Base-by-base conservation (phyloP, 2,329 filamentous ascomycete species). In the Monosporascus sp. region DNA sequence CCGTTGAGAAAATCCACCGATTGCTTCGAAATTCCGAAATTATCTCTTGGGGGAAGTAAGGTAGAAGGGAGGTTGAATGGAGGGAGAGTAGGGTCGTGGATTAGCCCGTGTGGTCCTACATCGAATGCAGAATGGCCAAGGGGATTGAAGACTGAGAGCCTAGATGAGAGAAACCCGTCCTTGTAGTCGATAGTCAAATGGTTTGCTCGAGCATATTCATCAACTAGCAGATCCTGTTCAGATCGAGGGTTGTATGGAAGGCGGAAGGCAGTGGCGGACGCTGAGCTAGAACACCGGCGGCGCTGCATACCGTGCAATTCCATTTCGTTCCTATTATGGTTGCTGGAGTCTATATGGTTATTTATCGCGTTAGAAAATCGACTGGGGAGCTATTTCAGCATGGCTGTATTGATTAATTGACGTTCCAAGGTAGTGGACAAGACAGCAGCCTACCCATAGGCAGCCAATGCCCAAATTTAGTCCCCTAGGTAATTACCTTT, bases 161-260 rank as follows among this genome's bases (percentile, higher is more conserved):
- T 43, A 48, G 43, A 34, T 40, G 53, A 47, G 16, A 63, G 50
- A 20, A 51, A 46, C 8, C 50, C 22, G 37, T 59, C 51, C n/a
- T 59, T 37, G n/a, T 56, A 47, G 16, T 68, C 59, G 20, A 62
- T 45, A 19, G 65, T 57, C 40, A 68, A 43, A 43, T 48, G 50
- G 26, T 66, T 66, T 11, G 49, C 46, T 17, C 62, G 62, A 17
- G 64, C 65, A 53, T 66, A 67, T 47, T 62, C 59, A 41, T 64
- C 62, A 52, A 53, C 22, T 37, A 53, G 11, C 52, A 50, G 50
- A 44, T 50, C 19, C 16, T 48, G 36, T 17, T 53, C n/a, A 6
- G 47, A n/a, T 38, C 17, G 24, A 17, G 26, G 20, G 17, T 7
- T 22, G 31, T 26, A 24, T 27, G 27, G 38, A 3, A 27, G 16